phyloP scores from a whole-genome alignment of 768 basidiomycete species.

The Auricularia sp. region DNA sequence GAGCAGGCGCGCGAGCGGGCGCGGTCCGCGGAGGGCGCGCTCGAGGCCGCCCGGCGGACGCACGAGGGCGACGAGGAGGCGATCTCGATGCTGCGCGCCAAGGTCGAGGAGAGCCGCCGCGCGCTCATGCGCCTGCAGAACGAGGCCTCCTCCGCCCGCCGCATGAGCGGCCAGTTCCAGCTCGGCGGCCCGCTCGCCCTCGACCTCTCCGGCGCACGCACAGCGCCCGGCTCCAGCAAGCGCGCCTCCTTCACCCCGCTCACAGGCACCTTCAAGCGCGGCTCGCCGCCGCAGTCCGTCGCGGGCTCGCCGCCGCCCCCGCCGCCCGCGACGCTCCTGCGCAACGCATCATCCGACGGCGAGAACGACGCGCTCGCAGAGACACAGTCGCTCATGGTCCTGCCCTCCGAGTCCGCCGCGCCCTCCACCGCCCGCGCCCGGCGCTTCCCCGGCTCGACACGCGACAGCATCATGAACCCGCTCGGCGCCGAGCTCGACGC shows the following conservation, averaged over 20 bases:
- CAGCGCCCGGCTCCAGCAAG: conserved; percentile 42
- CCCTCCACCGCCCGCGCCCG: conserved; percentile 7
- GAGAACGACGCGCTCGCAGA: conserved; percentile 21
- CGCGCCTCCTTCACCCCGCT: conserved; percentile 70
- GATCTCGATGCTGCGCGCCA: conserved; percentile 63
- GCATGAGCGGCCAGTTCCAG: conserved; percentile 39
- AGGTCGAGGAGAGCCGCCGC: conserved; percentile 81
- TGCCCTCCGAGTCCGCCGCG: conserved; percentile 7
- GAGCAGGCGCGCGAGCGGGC: conserved; percentile 27
- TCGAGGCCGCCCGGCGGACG: conserved; percentile 19
- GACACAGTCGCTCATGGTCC: conserved; percentile 5
- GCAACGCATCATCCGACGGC: conserved; percentile 41
- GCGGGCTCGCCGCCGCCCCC: not conserved
- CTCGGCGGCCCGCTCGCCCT: conserved; percentile 30
- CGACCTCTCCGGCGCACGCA: conserved; percentile 46
- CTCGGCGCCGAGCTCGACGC: conserved; percentile 39
- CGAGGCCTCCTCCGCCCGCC: conserved; percentile 36
- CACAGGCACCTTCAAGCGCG: conserved; percentile 37
- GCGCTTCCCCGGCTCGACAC: conserved; percentile 28
- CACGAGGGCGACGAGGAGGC: conserved; percentile 66
- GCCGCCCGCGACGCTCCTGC: conserved; percentile 8
- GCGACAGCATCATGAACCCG: conserved; percentile 4
- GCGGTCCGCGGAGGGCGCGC: conserved; percentile 14
- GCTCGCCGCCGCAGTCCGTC: not conserved
- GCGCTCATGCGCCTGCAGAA: conserved; percentile 81